These are phyloP conservation scores for Sarcodon sp. DNA, from an alignment of 768 basidiomycete genomes.

Conservation along the genomic window DNA sequence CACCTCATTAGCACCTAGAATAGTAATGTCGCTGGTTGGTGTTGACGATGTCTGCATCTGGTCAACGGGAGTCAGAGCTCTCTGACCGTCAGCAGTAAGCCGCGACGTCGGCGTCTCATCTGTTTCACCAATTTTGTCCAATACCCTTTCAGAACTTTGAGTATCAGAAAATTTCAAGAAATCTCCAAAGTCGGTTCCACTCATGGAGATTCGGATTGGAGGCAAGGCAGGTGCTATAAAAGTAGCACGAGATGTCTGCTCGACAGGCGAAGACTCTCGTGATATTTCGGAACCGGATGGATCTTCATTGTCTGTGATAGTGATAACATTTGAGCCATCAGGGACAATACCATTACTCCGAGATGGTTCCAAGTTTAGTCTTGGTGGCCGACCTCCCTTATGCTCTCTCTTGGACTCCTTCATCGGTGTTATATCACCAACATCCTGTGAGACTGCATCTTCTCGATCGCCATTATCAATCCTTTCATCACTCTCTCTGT, in stretches of 20 bases:
- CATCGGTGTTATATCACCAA: slow-evolving; percentile 21
- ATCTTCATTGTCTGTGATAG: slow-evolving; percentile 12
- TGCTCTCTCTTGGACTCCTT: slow-evolving; percentile 31
- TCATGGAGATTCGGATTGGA: slow-evolving; percentile 86
- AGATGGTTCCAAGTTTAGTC: slow-evolving; percentile 14
- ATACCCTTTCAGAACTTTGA: slow-evolving; percentile 29
- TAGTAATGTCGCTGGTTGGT: slow-evolving; percentile 12
- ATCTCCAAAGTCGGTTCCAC: slow-evolving; percentile 70
- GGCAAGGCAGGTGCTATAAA: slow-evolving; percentile 83
- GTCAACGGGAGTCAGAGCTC: slow-evolving; percentile 4
- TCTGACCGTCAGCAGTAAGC: slow-evolving; percentile 4
- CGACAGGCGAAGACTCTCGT: slow-evolving; percentile 47
- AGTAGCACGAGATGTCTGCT: slow-evolving; percentile 57
- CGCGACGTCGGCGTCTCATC: slow-evolving; percentile 4
- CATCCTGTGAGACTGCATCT: slow-evolving; percentile 11
- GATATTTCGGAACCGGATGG: slow-evolving; percentile 12
- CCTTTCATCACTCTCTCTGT: slow-evolving; percentile 37
- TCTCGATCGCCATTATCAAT: slow-evolving; percentile 1
- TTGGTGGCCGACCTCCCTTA: slow-evolving; percentile 12
- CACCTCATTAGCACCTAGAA: slow-evolving; percentile 10
- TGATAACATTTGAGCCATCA: slow-evolving; percentile 25
- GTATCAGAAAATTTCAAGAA: slow-evolving; percentile 44
- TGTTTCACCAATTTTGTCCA: slow-evolving; percentile 24
- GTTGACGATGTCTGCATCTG: slow-evolving; percentile 7
- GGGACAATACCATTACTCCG: neutral